phyloP scores from a whole-genome alignment of 2,329 filamentous ascomycete genomes.

The Atkinsonella hypoxylon region DNA sequence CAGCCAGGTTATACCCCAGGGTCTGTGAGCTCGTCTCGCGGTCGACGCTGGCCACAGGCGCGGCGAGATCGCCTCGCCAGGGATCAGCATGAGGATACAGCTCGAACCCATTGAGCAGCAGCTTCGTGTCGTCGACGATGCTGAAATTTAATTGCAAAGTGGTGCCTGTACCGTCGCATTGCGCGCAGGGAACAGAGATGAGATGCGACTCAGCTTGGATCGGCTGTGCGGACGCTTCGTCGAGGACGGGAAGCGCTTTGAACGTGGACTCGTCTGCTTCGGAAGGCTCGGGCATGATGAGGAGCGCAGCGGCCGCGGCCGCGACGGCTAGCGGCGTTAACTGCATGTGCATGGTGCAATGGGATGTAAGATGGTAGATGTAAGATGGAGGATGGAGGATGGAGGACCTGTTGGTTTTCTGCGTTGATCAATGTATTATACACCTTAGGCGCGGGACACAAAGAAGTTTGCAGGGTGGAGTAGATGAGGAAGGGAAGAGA shows the following conservation, averaged over 20 bases:
- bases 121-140: slow-evolving; percentile 34
- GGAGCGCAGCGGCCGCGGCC: slow-evolving; percentile 31
- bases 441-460: not conserved
- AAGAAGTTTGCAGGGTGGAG: not conserved
- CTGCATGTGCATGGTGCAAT: slow-evolving; percentile 23
- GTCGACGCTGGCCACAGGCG: slow-evolving; percentile 31
- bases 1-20: slow-evolving; percentile 38
- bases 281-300: slow-evolving; percentile 40
- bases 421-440: too few species aligned
- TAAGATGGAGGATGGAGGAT: too few species aligned
- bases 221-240: slow-evolving; percentile 26
- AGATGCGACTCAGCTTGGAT: slow-evolving; percentile 22
- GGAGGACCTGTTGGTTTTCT: too few species aligned
- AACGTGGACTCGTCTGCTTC: slow-evolving; percentile 30
- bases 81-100: slow-evolving; percentile 44
- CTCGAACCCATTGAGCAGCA: slow-evolving; percentile 48
- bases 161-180: slow-evolving; percentile 35
- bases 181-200: slow-evolving; percentile 39
- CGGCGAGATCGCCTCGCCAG: slow-evolving; percentile 30
- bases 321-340: slow-evolving; percentile 21
- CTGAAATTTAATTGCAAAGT: slow-evolving; percentile 42
- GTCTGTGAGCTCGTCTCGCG: slow-evolving; percentile 23
- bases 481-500: not conserved
- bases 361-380: too few species aligned
- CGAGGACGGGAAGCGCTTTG: slow-evolving; percentile 25